phyloP scores from a whole-genome alignment of 2,329 filamentous ascomycete genomes.

The Sarocladiaceae sp. region DNA sequence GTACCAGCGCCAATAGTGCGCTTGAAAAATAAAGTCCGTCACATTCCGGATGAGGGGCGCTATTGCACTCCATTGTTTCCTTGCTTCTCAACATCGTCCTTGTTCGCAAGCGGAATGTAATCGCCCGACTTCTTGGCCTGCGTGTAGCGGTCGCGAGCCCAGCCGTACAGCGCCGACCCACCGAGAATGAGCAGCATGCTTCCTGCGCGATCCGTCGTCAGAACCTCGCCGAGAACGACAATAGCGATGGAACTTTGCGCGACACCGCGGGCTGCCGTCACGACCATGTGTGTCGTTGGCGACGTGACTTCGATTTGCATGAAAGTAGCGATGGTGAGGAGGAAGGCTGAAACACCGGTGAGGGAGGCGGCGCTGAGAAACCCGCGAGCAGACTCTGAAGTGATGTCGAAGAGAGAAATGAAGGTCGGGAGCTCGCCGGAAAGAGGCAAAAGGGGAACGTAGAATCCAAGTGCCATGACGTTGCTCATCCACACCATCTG shows the following conservation, averaged over 20 bases:
- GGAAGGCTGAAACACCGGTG: constrained; percentile 19
- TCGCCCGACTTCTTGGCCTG: constrained; percentile 19
- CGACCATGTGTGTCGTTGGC: constrained; percentile 22
- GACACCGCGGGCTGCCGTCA: constrained; percentile 19
- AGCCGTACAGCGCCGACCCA: constrained; percentile 20
- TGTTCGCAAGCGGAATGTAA: constrained; percentile 16
- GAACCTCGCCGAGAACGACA: constrained; percentile 18
- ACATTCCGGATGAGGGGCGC: too few species aligned
- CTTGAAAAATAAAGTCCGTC: too few species aligned
- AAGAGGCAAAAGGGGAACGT: constrained; percentile 19
- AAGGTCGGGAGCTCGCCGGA: constrained; percentile 18
- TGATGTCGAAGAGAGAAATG: constrained; percentile 14
- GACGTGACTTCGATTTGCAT: constrained; percentile 22
- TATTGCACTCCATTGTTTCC: background rate
- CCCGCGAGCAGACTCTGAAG: constrained; percentile 14
- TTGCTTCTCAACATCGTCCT: constrained; percentile 4
- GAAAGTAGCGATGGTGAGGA: constrained; percentile 20
- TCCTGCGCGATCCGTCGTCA: constrained; percentile 19
- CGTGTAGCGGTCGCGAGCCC: constrained; percentile 19
- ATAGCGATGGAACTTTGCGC: constrained; percentile 20
- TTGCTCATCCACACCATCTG: constrained; percentile 24
- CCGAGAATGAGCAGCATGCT: constrained; percentile 20
- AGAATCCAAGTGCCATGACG: constrained; percentile 20
- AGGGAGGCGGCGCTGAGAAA: constrained; percentile 18
- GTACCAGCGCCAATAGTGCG: too few species aligned